phyloP scores from a whole-genome alignment of 495 filamentous ascomycete species.

The Podospora anserina region DNA sequence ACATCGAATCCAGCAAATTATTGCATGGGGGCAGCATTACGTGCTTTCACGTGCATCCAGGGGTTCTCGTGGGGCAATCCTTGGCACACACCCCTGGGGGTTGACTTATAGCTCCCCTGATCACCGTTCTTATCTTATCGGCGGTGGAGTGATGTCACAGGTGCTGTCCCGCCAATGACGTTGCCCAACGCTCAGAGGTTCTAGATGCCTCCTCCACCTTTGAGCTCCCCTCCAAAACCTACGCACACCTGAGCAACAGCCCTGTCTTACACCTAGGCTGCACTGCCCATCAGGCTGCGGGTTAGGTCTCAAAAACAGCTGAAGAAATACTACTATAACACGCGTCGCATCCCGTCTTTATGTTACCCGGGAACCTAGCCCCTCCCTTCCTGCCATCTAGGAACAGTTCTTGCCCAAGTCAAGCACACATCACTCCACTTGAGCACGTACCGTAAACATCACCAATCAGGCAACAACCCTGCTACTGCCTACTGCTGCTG shows the following conservation, averaged over 20 bases:
- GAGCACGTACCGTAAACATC: not conserved
- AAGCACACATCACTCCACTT: constrained; percentile 1
- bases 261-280: not conserved
- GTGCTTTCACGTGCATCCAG: constrained; percentile 36
- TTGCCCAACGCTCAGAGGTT: not conserved
- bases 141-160: constrained; percentile 14
- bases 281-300: not conserved
- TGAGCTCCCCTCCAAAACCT: not conserved
- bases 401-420: not conserved
- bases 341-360: not conserved
- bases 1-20: constrained; percentile 2
- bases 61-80: not conserved
- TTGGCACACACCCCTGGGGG: not conserved
- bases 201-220: not conserved
- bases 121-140: not conserved
- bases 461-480: not conserved
- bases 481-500: not conserved
- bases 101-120: not conserved
- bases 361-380: not conserved
- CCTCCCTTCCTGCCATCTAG: not conserved
- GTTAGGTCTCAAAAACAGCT: not conserved
- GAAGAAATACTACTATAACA: not conserved
- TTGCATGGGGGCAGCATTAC: constrained; percentile 15
- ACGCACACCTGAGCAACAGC: not conserved
- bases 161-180: not conserved